phyloP scores from a whole-genome alignment of 495 filamentous ascomycete species.

The Neurospora cerealis region DNA sequence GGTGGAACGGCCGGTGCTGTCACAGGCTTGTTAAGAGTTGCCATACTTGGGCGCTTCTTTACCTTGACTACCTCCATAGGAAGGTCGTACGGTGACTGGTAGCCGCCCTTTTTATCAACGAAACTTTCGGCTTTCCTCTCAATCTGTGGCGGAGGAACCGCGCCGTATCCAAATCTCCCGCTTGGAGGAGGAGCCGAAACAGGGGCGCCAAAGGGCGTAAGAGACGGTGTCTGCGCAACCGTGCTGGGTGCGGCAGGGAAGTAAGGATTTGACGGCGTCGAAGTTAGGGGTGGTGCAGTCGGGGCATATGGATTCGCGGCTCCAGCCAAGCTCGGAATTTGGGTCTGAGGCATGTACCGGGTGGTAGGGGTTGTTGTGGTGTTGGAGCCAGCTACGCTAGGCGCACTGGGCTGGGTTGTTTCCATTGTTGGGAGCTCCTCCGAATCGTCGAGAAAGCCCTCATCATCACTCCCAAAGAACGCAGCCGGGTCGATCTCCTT shows the following conservation, averaged over 20 bases:
- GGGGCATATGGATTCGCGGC: conserved; percentile 15
- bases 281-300: conserved; percentile 14
- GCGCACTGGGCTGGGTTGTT: conserved; percentile 5
- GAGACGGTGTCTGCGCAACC: conserved; percentile 16
- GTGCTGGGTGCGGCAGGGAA: conserved; percentile 14
- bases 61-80: conserved; percentile 77
- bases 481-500: conserved; percentile 41
- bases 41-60: conserved; percentile 42
- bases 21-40: conserved; percentile 22
- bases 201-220: conserved; percentile 24
- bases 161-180: conserved; percentile 30
- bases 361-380: conserved; percentile 3
- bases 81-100: conserved; percentile 87
- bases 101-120: conserved; percentile 83
- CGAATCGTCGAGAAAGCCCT: conserved; percentile 59
- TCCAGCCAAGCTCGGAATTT: neutral
- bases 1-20: conserved; percentile 26
- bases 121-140: conserved; percentile 65
- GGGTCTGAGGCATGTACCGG: conserved; percentile 25
- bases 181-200: conserved; percentile 34
- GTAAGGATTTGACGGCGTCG: conserved; percentile 26
- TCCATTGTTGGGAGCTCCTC: conserved; percentile 20
- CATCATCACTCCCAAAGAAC: conserved; percentile 61
- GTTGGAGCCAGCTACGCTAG: neutral
- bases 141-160: conserved; percentile 29